Conservation (phyloP, 1,139 yeast species). For the Petasospora rhodanensis region DNA sequence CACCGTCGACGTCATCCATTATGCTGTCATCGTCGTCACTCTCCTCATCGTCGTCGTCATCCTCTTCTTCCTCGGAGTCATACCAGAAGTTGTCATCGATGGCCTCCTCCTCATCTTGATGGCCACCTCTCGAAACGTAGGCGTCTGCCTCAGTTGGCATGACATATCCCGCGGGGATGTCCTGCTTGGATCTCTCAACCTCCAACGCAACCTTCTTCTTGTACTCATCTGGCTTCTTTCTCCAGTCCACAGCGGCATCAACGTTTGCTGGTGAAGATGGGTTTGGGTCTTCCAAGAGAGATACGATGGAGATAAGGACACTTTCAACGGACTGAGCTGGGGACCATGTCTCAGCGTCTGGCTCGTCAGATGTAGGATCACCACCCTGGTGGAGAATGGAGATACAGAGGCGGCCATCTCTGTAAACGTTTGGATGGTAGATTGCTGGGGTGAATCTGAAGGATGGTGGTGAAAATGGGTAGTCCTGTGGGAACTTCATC, state of each 20-base stretch:
- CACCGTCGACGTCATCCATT: constrained; percentile 26
- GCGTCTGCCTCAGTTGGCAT: constrained; percentile 57
- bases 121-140: constrained; percentile 15
- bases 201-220: constrained; percentile 74
- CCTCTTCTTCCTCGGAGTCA: constrained; percentile 31
- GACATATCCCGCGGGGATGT: constrained; percentile 79
- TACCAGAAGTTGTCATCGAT: constrained; percentile 37
- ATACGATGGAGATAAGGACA: constrained; percentile 83
- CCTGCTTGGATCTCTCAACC: constrained; percentile 77
- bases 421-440: constrained; percentile 91
- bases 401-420: constrained; percentile 90
- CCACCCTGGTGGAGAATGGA: constrained; percentile 90
- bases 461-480: constrained; percentile 88
- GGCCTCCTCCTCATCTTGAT: constrained; percentile 29
- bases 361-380: constrained; percentile 84
- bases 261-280: constrained; percentile 93
- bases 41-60: constrained; percentile 27
- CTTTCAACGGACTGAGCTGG: constrained; percentile 96
- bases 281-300: constrained; percentile 89
- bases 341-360: constrained; percentile 91
- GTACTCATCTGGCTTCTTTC: constrained; percentile 78
- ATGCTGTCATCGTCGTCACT: constrained; percentile 27
- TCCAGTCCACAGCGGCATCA: constrained; percentile 91
- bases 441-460: constrained; percentile 93
- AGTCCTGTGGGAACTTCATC: constrained; percentile 88